Evolutionary conservation across 2,329 filamentous ascomycete species (phyloP).

Genomic region (Aspergillus sp.): DNA sequence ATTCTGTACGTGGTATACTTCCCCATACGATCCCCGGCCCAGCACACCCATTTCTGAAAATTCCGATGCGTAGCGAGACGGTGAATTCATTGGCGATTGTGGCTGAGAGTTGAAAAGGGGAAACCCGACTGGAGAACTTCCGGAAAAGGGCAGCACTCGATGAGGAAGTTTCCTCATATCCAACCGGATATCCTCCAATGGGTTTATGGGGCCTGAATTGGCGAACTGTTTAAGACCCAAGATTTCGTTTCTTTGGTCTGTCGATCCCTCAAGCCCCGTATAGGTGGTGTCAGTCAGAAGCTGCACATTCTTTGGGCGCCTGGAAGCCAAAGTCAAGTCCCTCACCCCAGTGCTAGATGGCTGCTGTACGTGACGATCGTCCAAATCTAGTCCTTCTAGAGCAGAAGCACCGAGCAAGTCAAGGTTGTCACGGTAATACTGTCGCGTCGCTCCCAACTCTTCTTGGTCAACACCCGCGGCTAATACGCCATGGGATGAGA

Average conservation of each 20-base stretch:
- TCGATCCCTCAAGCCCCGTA: conserved; percentile 8
- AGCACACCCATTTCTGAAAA: conserved; percentile 49
- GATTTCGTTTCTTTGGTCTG: conserved; percentile 4
- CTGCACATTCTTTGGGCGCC: conserved; percentile 9
- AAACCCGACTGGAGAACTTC: conserved; percentile 25
- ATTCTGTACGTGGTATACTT: conserved; percentile 55
- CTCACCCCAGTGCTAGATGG: conserved; percentile 14
- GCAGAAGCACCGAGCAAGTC: conserved; percentile 33
- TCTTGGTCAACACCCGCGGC: conserved; percentile 33
- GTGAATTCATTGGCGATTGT: conserved; percentile 14
- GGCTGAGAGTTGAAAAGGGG: conserved; percentile 21
- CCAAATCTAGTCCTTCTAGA: conserved; percentile 28
- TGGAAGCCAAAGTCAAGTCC: conserved; percentile 16
- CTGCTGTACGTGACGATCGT: conserved; percentile 10
- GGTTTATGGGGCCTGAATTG: conserved; percentile 9
- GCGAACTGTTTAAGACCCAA: conserved; percentile 13
- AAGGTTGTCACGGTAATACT: conserved; percentile 37
- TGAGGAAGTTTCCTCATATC: conserved; percentile 16
- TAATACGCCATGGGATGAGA: conserved; percentile 36
- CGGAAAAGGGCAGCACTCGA: conserved; percentile 17
- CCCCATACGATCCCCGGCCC: conserved; percentile 58
- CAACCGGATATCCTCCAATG: conserved; percentile 17
- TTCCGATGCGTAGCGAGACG: conserved; percentile 42
- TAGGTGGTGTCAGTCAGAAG: conserved; percentile 9
- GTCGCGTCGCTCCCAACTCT: conserved; percentile 25